phyloP scores from a whole-genome alignment of 1,139 yeast genomes.

The Candida frijolesensis region DNA sequence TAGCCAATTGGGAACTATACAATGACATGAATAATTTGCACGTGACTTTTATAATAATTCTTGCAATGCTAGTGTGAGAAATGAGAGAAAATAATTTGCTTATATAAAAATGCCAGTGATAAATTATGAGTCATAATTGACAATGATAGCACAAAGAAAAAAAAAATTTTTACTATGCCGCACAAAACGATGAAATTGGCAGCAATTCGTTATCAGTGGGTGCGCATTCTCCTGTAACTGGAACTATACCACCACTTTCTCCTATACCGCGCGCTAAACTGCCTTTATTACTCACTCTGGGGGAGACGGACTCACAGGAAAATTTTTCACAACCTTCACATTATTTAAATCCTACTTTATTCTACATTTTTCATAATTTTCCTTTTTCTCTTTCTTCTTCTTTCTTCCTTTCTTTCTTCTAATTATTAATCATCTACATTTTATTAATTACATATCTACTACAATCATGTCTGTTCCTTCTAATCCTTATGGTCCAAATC shows the following conservation, averaged over 20 bases:
- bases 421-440: neutral
- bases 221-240: neutral
- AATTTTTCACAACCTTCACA: conserved; percentile 2
- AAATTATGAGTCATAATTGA: conserved; percentile 2
- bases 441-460: neutral
- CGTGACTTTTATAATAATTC: neutral
- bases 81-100: neutral
- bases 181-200: conserved; percentile 1
- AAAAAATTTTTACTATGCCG: neutral
- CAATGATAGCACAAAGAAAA: neutral
- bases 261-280: conserved; percentile 2
- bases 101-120: conserved; percentile 1
- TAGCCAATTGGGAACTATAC: neutral
- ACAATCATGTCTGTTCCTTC: conserved; percentile 7
- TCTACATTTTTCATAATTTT: neutral
- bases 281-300: neutral
- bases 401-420: neutral
- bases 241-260: neutral
- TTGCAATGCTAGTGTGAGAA: neutral
- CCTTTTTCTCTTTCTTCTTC: neutral
- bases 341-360: neutral
- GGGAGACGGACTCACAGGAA: neutral
- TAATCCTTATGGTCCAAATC: conserved; percentile 96
- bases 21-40: neutral
- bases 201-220: conserved; percentile 3